Conservation (phyloP, 2,329 filamentous ascomycete species). For the Colletotrichum simmondsii region DNA sequence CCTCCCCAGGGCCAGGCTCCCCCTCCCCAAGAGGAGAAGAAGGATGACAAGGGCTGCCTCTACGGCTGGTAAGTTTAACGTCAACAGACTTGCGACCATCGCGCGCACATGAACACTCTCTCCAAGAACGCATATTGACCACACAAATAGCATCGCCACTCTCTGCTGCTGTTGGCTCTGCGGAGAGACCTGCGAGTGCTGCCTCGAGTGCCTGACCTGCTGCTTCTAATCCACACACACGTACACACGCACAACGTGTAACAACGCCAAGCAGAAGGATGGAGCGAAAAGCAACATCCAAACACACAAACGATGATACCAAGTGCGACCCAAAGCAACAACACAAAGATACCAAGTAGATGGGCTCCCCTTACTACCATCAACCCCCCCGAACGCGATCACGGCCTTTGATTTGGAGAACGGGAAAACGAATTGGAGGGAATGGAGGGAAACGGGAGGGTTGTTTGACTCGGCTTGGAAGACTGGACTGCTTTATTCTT, state of each 20-base stretch:
- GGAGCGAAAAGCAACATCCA: neutral
- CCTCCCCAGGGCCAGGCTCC: conserved; percentile 44
- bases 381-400: conserved; percentile 19
- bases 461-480: neutral
- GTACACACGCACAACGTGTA: too few relatives aligned
- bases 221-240: conserved; percentile 44
- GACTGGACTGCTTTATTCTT: neutral
- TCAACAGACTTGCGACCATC: neutral
- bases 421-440: neutral
- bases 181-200: conserved; percentile 56
- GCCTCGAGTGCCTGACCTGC: conserved; percentile 52
- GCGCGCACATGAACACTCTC: too few relatives aligned
- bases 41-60: conserved; percentile 53
- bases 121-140: neutral
- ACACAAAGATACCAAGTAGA: neutral
- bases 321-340: neutral
- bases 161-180: conserved; percentile 58
- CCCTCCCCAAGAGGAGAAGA: conserved; percentile 49
- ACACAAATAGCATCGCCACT: conserved; percentile 47
- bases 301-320: neutral
- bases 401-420: conserved; percentile 22
- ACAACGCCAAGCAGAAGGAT: too few relatives aligned
- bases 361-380: too few relatives aligned
- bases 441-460: neutral
- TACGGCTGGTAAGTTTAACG: conserved; percentile 47